phyloP scores from a whole-genome alignment of 331 rosid genomes.

The Quercus lobata region DNA sequence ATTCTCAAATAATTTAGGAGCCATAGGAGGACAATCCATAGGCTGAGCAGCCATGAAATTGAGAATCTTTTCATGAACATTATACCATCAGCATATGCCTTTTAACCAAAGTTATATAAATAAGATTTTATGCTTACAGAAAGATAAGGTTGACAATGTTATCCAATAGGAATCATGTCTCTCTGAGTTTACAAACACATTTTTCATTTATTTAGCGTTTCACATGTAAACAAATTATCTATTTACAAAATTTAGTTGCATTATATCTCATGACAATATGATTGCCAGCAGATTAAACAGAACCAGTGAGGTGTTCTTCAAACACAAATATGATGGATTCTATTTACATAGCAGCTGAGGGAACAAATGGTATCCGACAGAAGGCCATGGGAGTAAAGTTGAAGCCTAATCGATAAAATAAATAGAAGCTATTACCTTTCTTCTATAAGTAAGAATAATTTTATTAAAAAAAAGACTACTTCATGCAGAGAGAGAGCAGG shows the following conservation, averaged over 20 bases:
- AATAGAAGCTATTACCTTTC: no score
- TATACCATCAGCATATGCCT: constrained; percentile 31
- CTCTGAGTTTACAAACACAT: not conserved
- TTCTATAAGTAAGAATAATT: no score
- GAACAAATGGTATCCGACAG: not conserved
- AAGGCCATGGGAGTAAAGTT: not conserved
- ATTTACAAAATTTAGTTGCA: not conserved
- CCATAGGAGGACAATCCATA: constrained; percentile 45
- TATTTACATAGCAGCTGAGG: not conserved
- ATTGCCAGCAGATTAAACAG: not conserved
- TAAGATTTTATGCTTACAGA: not conserved
- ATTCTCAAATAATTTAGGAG: constrained; percentile 58
- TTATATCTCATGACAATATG: not conserved
- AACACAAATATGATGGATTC: not conserved
- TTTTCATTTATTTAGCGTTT: not conserved
- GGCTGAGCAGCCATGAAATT: constrained; percentile 78
- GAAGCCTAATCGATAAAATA: not conserved
- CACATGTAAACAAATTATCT: not conserved
- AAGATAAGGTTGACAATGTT: no score
- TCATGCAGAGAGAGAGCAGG: no score
- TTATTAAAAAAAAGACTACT: no score
- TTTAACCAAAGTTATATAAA: not conserved
- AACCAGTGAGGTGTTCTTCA: not conserved
- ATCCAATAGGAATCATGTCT: not conserved
- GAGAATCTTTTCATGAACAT: constrained; percentile 80